Evolutionary conservation across 2,329 filamentous ascomycete genomes (phyloP).

Genomic region (Beauveria scarabaeidicola): DNA sequence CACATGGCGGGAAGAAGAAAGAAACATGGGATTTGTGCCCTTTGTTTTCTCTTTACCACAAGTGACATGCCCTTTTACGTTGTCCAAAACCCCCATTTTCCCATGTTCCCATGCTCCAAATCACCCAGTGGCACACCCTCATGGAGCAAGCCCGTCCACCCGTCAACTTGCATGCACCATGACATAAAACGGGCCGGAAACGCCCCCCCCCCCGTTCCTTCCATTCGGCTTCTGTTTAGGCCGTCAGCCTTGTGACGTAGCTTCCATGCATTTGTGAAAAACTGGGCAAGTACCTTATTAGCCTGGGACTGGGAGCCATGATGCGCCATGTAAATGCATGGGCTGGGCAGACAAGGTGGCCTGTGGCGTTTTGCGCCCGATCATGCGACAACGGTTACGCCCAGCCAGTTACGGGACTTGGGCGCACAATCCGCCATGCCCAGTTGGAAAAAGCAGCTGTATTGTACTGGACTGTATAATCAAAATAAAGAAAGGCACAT

Average conservation of each 20-base stretch:
- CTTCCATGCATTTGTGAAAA: neutral
- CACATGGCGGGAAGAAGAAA: too few relatives aligned
- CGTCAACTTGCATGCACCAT: neutral
- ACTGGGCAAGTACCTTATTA: too few relatives aligned
- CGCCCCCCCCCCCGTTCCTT: neutral
- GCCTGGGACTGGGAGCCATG: neutral
- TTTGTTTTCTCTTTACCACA: neutral
- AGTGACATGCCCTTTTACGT: neutral
- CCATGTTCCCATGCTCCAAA: neutral
- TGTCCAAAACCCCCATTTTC: neutral
- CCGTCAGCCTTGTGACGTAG: conserved; percentile 10
- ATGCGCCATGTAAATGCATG: neutral
- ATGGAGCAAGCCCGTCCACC: too few relatives aligned
- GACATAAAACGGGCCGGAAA: neutral
- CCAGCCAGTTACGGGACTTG: neutral
- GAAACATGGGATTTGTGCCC: neutral
- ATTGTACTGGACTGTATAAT: too few relatives aligned
- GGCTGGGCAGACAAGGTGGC: neutral
- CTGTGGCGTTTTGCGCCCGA: conserved; percentile 1
- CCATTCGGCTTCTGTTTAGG: neutral
- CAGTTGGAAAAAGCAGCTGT: too few relatives aligned
- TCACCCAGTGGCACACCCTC: neutral
- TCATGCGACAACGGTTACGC: neutral
- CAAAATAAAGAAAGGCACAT: too few relatives aligned
- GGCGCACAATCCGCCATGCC: neutral